Percentiles rank a stretch among this genome's conserved stretches.
These are phyloP conservation scores for Physcomitrellopsis africana DNA, from an alignment of 225 moss, liverwort and hornwort genomes.

Conservation along the genomic window DNA sequence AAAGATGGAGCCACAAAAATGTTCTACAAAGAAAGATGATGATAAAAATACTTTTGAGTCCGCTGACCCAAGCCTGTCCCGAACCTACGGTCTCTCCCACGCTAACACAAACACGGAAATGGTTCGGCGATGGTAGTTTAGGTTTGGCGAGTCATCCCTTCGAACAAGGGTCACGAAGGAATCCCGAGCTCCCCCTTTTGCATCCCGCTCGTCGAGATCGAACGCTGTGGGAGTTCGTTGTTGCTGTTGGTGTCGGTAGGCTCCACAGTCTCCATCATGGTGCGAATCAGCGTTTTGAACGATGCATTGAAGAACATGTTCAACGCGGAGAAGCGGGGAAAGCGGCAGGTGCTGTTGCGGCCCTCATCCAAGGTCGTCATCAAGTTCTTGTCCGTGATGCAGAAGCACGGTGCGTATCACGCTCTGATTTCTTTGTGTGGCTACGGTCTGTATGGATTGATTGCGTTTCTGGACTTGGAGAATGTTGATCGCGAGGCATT, in stretches of 20 bases:
- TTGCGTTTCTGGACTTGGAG: not conserved
- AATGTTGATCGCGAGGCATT: not conserved
- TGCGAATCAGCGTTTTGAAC: slow-evolving; percentile 81
- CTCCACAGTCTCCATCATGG: slow-evolving; percentile 48
- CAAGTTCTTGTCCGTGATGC: slow-evolving; percentile 88
- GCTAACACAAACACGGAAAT: not conserved
- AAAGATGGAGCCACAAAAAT: too few relatives aligned
- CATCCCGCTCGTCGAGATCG: not conserved
- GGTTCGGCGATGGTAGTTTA: not conserved
- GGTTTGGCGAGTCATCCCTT: slow-evolving; percentile 31
- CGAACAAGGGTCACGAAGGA: slow-evolving; percentile 7
- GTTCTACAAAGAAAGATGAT: too few relatives aligned
- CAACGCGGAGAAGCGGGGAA: slow-evolving; percentile 86
- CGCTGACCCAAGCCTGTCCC: too few relatives aligned
- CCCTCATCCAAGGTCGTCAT: slow-evolving; percentile 83
- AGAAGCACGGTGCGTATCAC: slow-evolving; percentile 65
- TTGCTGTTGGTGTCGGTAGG: slow-evolving; percentile 24
- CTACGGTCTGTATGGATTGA: not conserved
- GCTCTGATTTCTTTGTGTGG: not conserved
- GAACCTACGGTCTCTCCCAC: too few relatives aligned
- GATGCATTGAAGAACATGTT: slow-evolving; percentile 93
- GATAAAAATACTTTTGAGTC: too few relatives aligned
- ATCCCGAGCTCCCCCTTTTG: accelerated
- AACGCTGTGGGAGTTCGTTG: slow-evolving; percentile 13
- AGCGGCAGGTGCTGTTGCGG: slow-evolving; percentile 78